Base-by-base conservation (phyloP, 2,329 filamentous ascomycete species). In the Chaetoscypha palmicola region DNA sequence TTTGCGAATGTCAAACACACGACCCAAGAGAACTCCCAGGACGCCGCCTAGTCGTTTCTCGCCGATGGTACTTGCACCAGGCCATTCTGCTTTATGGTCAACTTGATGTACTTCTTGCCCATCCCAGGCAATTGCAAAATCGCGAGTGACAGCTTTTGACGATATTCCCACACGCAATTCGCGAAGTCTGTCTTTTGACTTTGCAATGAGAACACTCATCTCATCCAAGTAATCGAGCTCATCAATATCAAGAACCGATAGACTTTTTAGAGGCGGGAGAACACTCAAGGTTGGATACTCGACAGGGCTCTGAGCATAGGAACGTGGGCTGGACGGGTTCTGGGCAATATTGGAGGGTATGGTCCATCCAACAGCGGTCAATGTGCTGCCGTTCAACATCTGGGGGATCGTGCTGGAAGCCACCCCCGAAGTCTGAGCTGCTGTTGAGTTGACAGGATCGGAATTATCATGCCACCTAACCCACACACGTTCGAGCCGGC, bases 201-300 rank as follows among this genome's bases (percentile, higher is more conserved):
- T 76, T 48, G 83, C 81, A 48, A 92, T 79, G 10, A 92, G 71
- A 32, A 86, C 70, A 42, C 83, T 82, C 76, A 92, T 83, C 64
- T 92, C 87, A 58, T 91, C 86, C 28, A 91, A 66, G 61, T 92
- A 92, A 21, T 81, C 75, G n/a, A 87, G 65, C 59, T 91, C 85
- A 57, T 92, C 87, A 47, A 92, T 84, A 54, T 92, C 83, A 32
- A 92, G 69, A 1, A 90, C 86, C 39, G 77, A 85, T 46, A 92
- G 63, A 53, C 81, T 87, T 62, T 80, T 84, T 41, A 92, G 64
- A 1, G 85, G 74, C 8, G 86, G 85, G 5, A 94, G 69, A 8
- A 86, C 77, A 34, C 84, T 91, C 56, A 92, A 85, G 1, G 83
- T 88, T 1, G 86, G 86, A 54, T 85, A 83, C 63, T 91, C 85